Evolutionary conservation across 2,329 filamentous ascomycete genomes (phyloP), one percentile per base, ranked within the genome.

Genomic region (Verruconis gallopava): DNA sequence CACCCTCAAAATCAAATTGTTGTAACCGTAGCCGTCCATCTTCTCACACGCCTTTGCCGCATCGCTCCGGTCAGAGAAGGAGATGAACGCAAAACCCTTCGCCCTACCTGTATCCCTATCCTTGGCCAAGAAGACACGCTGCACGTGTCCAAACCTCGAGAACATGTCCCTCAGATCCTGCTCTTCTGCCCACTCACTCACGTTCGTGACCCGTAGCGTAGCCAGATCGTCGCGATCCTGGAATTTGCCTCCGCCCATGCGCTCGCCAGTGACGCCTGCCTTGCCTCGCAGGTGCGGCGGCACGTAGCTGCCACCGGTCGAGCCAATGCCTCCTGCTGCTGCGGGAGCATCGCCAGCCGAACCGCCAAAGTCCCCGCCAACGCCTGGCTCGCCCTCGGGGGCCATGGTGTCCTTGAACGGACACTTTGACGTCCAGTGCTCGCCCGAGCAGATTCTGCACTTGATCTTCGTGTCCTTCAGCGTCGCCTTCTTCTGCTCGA

Each of bases 331-430:
- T 46, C 77, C 81, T 35, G 51, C 53, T 21, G 55, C 54, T 17
- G 62, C 66, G 38, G 63, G 64, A 37, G 62, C 69, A 18, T 65
- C 70, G 38, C 62, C 64, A 18, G 65, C 69, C 35, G 59, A 63
- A 36, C 61, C 69, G 18, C 65, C 70, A 38, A 62, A 65, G 20
- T 64, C 69, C 13, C 56, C 50, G 47, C 64, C 71, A 17, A 59
- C 21, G 6, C 32, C 44, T 9, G 35, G 58, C 49, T 65, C 67
- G 49, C 66, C 66, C 47, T 88, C 77, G 28, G 84, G 91, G 25
- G 89, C 86, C 86, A 98, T 95, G 55, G 89, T 98, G 63, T 96
- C 91, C 73, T 96, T 98, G 80, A 94, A 98, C 25, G 91, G 91
- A 77, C 91, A 98, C 63, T 91, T 81, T 52, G 89, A 89, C 33